These are phyloP conservation scores for Botrytis deweyae DNA, from an alignment of 2,329 filamentous ascomycete genomes.

Conservation along the genomic window DNA sequence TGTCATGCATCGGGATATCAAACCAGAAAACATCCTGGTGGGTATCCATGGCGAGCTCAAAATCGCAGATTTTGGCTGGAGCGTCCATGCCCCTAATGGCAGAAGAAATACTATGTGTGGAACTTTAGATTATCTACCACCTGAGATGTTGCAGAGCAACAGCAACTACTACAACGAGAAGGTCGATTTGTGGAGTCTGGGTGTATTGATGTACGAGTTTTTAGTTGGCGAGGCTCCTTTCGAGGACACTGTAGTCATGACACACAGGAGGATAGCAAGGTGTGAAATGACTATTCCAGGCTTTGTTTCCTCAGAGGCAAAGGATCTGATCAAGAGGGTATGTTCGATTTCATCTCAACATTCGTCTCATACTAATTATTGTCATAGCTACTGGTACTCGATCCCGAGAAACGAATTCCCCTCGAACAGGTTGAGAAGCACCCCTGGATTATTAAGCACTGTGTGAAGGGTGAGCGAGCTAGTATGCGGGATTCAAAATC, in stretches of 20 bases:
- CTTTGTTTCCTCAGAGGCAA: conserved; percentile 87
- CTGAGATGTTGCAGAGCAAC: conserved; percentile 91
- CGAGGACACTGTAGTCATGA: conserved; percentile 93
- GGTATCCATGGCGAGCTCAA: conserved; percentile 98
- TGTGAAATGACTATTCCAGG: conserved; percentile 90
- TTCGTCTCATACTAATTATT: conserved; percentile 25
- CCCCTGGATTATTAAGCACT: conserved; percentile 97
- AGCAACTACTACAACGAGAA: conserved; percentile 94
- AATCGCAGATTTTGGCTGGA: conserved; percentile 98
- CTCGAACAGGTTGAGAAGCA: conserved; percentile 86
- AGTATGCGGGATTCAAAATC: conserved; percentile 39
- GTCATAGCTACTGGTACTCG: conserved; percentile 75
- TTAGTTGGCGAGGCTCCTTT: conserved; percentile 94
- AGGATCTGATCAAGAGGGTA: conserved; percentile 88
- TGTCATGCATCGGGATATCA: conserved; percentile 96
- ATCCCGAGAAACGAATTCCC: conserved; percentile 89
- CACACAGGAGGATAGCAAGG: conserved; percentile 81
- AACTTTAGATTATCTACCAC: conserved; percentile 93
- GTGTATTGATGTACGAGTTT: conserved; percentile 95
- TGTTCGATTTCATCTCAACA: conserved; percentile 36
- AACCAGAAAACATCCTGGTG: conserved; percentile 94
- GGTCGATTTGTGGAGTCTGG: conserved; percentile 93
- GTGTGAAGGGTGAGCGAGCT: conserved; percentile 50
- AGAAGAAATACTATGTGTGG: conserved; percentile 93
- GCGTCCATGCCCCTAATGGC: conserved; percentile 94